Evolutionary conservation across 2,329 filamentous ascomycete species (phyloP).

Genomic region (Aspergillus glaucus): DNA sequence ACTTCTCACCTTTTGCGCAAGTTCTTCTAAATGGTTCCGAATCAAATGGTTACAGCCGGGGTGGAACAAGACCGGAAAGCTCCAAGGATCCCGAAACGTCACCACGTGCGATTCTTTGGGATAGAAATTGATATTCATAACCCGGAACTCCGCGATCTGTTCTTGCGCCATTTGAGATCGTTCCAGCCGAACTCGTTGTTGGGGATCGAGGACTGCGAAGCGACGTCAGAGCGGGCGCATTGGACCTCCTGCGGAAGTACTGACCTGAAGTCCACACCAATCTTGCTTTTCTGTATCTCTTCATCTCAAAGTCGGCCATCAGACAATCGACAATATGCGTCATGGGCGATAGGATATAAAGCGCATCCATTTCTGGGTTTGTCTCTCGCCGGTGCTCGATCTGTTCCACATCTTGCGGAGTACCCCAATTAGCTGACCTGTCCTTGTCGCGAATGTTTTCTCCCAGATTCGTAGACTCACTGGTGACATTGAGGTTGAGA

Average conservation of each 20-base stretch:
- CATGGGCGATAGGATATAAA: constrained; percentile 83
- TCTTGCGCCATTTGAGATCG: constrained; percentile 61
- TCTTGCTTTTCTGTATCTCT: constrained; percentile 71
- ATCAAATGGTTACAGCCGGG: constrained; percentile 82
- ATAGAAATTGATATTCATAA: constrained; percentile 80
- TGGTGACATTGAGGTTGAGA: constrained; percentile 91
- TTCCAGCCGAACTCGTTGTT: constrained; percentile 68
- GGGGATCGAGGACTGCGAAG: constrained; percentile 58
- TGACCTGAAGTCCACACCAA: constrained; percentile 75
- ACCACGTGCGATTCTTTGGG: constrained; percentile 86
- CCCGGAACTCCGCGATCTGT: constrained; percentile 72
- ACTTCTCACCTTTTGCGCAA: constrained; percentile 73
- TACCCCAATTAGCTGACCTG: constrained; percentile 7
- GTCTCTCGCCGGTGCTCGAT: constrained; percentile 79
- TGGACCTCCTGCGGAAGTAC: constrained; percentile 16
- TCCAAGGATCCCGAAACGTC: constrained; percentile 91
- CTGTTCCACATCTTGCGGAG: constrained; percentile 71
- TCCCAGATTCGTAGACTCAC: constrained; percentile 47
- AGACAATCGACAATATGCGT: constrained; percentile 89
- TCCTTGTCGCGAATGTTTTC: not conserved
- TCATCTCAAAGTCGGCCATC: constrained; percentile 81
- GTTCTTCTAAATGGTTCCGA: constrained; percentile 69
- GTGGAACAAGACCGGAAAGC: constrained; percentile 88
- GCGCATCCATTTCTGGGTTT: constrained; percentile 87
- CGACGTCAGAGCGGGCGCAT: constrained; percentile 15